Base-by-base conservation (phyloP, 73 alveolate genomes). In the Durusdinium trenchii region DNA sequence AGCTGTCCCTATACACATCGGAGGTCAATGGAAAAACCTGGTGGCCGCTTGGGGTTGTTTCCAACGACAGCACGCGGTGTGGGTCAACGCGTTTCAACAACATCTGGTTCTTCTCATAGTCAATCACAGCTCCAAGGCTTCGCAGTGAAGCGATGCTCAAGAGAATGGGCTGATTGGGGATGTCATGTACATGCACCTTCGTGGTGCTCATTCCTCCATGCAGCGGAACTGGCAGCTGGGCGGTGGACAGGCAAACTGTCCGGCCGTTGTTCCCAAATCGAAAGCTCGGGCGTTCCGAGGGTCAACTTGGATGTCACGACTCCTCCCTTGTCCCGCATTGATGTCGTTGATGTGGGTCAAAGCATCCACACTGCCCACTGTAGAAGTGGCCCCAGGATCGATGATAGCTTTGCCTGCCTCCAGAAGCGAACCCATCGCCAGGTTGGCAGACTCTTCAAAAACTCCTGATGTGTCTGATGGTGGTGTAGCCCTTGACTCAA, bases 341-440 rank as follows among this genome's bases (percentile, higher is more conserved):
- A 28, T 45, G 71, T 40, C 43, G 1, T 38, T 23, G 12, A 78
- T 42, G 0, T 38, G 35, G 2, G 18, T 23, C 87, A 78, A 10
- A 0, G 87, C 87, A 26, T 78, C 87, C 4, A 30, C 43, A 9
- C 60, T 38, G 1, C 91, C 91, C 48, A 46, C 28, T 7, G 69
- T n/a, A 35, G 69, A 45, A 40, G 91, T 81, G 2, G 91, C 91
- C 0, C 91, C 91, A 35, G 69, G 69, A 30, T 81, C 91, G 23
- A 81, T 81, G 50, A 81, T 48, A 0, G 60, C 91, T 30, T 81
- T 81, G 10, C 91, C 69, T 10, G n/a, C n/a, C n/a, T n/a, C n/a
- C n/a, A n/a, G n/a, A n/a, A n/a, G n/a, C n/a, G n/a, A n/a, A n/a
- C n/a, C n/a, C n/a, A n/a, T n/a, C n/a, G n/a, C n/a, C n/a, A n/a